phyloP scores from a whole-genome alignment of 2,329 filamentous ascomycete species.

The Colletotrichum limetticola region DNA sequence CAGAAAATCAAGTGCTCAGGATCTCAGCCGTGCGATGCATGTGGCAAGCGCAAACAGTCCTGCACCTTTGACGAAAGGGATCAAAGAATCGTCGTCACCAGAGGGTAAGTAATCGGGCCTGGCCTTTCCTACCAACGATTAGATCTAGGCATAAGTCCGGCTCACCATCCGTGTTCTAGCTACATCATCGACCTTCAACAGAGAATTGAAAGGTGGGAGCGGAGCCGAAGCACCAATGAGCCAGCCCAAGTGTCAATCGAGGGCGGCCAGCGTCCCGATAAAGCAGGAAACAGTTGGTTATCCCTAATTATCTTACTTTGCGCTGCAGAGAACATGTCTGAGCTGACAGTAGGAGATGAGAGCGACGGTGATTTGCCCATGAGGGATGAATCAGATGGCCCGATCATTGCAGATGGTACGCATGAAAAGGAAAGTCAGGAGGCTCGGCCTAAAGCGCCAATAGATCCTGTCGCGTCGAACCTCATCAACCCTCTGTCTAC shows the following conservation, averaged over 20 bases:
- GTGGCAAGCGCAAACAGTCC: conserved; percentile 52
- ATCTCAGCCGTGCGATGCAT: conserved; percentile 54
- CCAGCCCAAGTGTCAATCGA: conserved; percentile 11
- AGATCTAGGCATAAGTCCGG: conserved; percentile 3
- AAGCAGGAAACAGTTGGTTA: conserved; percentile 10
- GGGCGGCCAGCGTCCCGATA: conserved; percentile 4
- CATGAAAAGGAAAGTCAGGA: conserved; percentile 4
- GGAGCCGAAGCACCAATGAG: conserved; percentile 23
- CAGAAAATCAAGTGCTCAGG: conserved; percentile 60
- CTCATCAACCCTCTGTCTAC: conserved; percentile 55
- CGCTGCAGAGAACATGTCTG: neutral
- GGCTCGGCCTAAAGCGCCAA: conserved; percentile 2
- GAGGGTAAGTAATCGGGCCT: conserved; percentile 46
- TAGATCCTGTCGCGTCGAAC: conserved; percentile 43
- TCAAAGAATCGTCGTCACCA: conserved; percentile 60
- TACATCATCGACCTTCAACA: conserved; percentile 39
- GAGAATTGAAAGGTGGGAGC: conserved; percentile 19
- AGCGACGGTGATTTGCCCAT: conserved; percentile 6
- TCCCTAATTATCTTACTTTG: neutral
- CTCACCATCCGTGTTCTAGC: conserved; percentile 18
- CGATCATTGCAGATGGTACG: neutral
- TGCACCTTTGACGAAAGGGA: conserved; percentile 58
- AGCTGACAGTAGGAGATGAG: conserved; percentile 7
- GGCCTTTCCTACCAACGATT: too few relatives aligned
- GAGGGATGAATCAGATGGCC: neutral